Evolutionary conservation across 1,284 basidiomycete genomes (phyloP), one percentile per base, ranked within the genome.

Genomic region (Tylopilus sp.): DNA sequence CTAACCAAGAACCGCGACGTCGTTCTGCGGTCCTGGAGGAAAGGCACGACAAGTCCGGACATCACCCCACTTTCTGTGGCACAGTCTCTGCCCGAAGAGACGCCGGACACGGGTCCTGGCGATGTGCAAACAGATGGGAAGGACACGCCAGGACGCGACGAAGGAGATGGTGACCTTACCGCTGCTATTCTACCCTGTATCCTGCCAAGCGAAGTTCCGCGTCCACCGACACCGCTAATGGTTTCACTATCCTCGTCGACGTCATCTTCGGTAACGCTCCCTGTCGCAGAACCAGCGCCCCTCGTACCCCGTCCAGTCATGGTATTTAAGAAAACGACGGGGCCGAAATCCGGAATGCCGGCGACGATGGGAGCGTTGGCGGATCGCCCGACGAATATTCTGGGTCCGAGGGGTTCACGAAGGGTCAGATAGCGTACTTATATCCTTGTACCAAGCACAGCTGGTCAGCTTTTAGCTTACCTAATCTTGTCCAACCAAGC

Each of bases 1-100:
- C 67, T 85, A 47, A 88, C 86, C 8, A 72, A 77, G 53, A 74
- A 67, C 52, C 78, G 88, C 26, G 78, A 83, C 6, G 68, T 71
- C 4, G 64, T 89, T 19, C 55, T 90, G 39, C 70, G 73, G 41
- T 69, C 71, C 28, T 78, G 78, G 76, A 74, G 70, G 57, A 65
- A 65, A 46, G 64, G 65, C 7, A 66, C 68, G 12, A 37, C 45
- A 15, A 67, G 53, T 21, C 25, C 50, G 31, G 50, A 36, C 15
- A 29, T 41, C 10, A 59, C 54, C 6, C 63, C 63, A 16, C 48
- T 50, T n/a, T 61, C 55, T 36, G 60, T 67, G 38, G 57, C 65
- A 46, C 58, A 61, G 9, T 59, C 61, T 34, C 54, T 69, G n/a
- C 65, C 68, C 9, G 66, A 69, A 12, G 65, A 61, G 26, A 56